These are phyloP conservation scores for Penicillium waksmanii DNA, from an alignment of 495 filamentous ascomycete genomes.

Conservation along the genomic window DNA sequence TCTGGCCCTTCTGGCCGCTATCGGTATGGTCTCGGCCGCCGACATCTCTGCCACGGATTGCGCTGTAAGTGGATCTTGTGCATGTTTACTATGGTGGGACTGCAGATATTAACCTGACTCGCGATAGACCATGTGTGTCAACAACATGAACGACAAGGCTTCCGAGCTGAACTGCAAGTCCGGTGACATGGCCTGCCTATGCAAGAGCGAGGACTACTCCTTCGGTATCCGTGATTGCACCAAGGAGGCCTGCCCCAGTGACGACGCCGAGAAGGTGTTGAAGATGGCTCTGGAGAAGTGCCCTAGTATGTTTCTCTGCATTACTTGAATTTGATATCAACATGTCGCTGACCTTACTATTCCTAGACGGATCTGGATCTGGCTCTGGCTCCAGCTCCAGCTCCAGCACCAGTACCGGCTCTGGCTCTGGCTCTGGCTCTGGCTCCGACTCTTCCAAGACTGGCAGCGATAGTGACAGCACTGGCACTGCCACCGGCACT, in stretches of 20 bases:
- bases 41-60: constrained; percentile 39
- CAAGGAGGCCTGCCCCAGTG: constrained; percentile 60
- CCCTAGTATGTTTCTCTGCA: constrained; percentile 28
- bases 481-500: constrained; percentile 6
- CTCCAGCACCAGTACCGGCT: background rate
- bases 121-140: constrained; percentile 67
- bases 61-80: constrained; percentile 33
- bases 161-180: constrained; percentile 59
- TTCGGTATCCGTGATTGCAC: constrained; percentile 84
- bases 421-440: constrained; percentile 9
- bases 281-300: constrained; percentile 40
- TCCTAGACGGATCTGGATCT: constrained; percentile 18
- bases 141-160: constrained; percentile 71
- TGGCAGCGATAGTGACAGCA: constrained; percentile 13
- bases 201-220: constrained; percentile 66
- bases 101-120: constrained; percentile 17
- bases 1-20: constrained; percentile 40
- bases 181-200: constrained; percentile 68
- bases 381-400: constrained; percentile 7
- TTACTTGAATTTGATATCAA: background rate
- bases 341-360: background rate
- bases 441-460: constrained; percentile 12
- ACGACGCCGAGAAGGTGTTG: constrained; percentile 43
- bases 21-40: constrained; percentile 34
- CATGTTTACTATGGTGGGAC: background rate